phyloP scores from a whole-genome alignment of 2,329 filamentous ascomycete genomes.

The Didymella pomorum region DNA sequence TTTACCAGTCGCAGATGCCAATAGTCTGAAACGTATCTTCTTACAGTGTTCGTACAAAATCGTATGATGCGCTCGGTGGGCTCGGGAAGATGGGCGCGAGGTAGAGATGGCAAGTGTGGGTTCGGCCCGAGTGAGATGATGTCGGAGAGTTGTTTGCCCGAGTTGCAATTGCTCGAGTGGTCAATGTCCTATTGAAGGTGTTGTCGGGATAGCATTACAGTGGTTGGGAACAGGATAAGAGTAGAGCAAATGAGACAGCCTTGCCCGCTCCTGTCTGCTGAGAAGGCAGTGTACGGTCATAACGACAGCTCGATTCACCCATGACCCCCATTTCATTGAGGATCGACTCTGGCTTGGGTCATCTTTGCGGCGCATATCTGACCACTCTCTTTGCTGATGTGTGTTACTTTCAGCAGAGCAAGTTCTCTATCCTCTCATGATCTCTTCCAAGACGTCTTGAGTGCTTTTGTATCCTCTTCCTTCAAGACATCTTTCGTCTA shows the following conservation, averaged over 20 bases:
- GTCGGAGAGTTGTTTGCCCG: neutral
- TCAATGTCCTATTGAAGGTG: no score
- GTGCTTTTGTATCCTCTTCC: no score
- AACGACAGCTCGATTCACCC: neutral
- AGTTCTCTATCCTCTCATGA: no score
- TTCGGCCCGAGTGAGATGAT: conserved; percentile 10
- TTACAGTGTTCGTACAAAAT: conserved; percentile 1
- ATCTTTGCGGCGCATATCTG: no score
- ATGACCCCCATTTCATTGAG: no score
- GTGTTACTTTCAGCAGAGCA: no score
- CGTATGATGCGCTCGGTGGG: conserved; percentile 4
- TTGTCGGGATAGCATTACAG: no score
- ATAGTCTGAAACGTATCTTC: conserved; percentile 18
- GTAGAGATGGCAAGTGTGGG: neutral
- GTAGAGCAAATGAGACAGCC: neutral
- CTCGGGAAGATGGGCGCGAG: neutral
- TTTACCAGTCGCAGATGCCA: conserved; percentile 16
- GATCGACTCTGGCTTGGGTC: no score
- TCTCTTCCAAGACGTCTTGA: no score
- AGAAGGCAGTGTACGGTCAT: neutral
- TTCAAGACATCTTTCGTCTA: no score
- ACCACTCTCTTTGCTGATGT: no score
- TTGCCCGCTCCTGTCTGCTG: neutral
- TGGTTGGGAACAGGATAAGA: neutral
- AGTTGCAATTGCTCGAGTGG: neutral